Evolutionary conservation across 2,329 filamentous ascomycete genomes (phyloP), one percentile per base, ranked within the genome.

Genomic region (Paraphaeosphaeria minitans): DNA sequence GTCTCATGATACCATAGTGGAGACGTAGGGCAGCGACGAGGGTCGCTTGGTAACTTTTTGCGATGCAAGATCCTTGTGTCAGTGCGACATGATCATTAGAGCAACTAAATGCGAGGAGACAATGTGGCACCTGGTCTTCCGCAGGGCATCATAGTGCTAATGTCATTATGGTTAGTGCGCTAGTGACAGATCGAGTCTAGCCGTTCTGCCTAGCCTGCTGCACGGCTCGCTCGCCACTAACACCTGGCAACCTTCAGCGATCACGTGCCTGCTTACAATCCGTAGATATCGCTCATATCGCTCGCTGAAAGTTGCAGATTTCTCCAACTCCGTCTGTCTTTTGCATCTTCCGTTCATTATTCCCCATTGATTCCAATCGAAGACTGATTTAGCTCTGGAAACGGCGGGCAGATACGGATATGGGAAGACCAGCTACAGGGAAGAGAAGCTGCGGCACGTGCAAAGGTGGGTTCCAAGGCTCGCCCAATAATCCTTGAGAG

Each of bases 361-460:
- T 13, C 21, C 19, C 21, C 19, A 7, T 5, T 7, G 13, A 22
- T 21, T 21, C 4, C 19, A 31, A 8, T 19, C 27, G 21, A 14
- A 21, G 2, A n/a, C 14, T 21, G n/a, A 6, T 4, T 47, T 35
- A 33, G 5, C 27, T 13, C 22, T 6, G 24, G 19, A 19, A 43
- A n/a, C 4, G 21, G 9, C 39, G 13, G 8, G 4, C 31, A 45
- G 6, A 31, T 4, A 10, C 22, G 6, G 33, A 37, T 29, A 54
- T 54, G 52, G 41, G 21, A 1, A 37, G 10, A 12, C 7, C 42
- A 16, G 29, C n/a, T 16, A 12, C 22, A 21, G 33, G 29, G 33
- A 54, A 46, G 52, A 54, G 31, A 37, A 37, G 52, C 31, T 54
- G 52, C 29, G 52, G 42, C 24, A 54, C 52, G 3, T 54, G 52